Evolutionary conservation across 2,329 filamentous ascomycete species (phyloP), one percentile per base, ranked within the genome.

Genomic region (Cladosporium sp.): DNA sequence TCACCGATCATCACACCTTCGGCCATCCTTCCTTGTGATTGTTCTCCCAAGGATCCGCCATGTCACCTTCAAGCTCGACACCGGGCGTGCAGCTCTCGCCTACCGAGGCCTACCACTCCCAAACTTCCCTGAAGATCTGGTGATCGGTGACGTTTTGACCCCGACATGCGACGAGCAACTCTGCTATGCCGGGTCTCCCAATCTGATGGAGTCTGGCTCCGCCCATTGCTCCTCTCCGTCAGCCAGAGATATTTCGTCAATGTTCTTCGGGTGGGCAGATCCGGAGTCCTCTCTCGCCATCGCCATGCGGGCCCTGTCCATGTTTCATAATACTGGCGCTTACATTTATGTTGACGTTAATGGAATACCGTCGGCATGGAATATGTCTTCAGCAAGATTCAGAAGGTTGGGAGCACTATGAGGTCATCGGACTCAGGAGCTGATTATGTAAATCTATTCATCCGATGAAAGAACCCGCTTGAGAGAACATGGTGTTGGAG

Each of bases 311-410:
- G 50, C 7, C 34, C 50, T 2, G 50, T 54, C 57, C 19, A n/a
- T 59, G 19, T 57, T 56, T 47, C 57, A 57, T 19, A 52, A 57
- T 12, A 59, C 57, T 24, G 42, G 52, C 20, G 57, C 57, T 17
- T 57, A 56, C 28, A 45, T 59, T 28, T 59, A 57, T 39, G 57
- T 56, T 4, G 57, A 59, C 25, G 24, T 37, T 2, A 13, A 49
- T 24, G 57, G 57, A 13, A 56, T 24, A 17, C 57, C 6, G 52
- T 40, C 17, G 34, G 39, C 13, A 34, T 59, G 28, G 52, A 59
- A 44, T 52, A 59, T 35, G 52, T 56, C 2, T 59, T 59, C 20
- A 57, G 50, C 36, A 59, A 59, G 20, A 17, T 57, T 4, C 19
- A 56, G 36, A 59, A 45, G 28, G 58, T 47, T 9, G 54, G 40